Evolutionary conservation across 2,329 filamentous ascomycete species (phyloP).

Genomic region (Thielaviopsis cerberus): DNA sequence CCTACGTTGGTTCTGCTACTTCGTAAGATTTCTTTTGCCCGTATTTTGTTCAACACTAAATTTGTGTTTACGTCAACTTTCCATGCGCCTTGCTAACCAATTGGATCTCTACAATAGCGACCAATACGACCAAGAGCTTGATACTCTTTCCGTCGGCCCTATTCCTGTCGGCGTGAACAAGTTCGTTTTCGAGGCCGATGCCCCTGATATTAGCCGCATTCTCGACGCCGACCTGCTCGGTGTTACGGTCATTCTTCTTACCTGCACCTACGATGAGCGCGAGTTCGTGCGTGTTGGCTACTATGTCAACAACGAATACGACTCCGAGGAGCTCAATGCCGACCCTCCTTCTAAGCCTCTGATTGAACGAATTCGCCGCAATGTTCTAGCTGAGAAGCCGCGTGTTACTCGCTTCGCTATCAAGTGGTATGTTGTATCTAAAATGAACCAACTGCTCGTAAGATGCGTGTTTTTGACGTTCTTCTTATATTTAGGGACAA

Average conservation of each 20-base stretch:
- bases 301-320: slow-evolving; percentile 99
- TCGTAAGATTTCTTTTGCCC: slow-evolving; percentile 51
- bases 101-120: slow-evolving; percentile 36
- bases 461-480: neutral
- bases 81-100: slow-evolving; percentile 9
- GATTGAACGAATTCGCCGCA: slow-evolving; percentile 79
- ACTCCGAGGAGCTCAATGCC: slow-evolving; percentile 69
- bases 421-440: slow-evolving; percentile 56
- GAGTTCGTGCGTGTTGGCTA: slow-evolving; percentile 97
- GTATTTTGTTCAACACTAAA: slow-evolving; percentile 4
- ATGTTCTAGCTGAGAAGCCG: slow-evolving; percentile 90
- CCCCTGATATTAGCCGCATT: slow-evolving; percentile 77
- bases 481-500: slow-evolving; percentile 50
- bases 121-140: slow-evolving; percentile 95
- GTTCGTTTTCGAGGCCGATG: slow-evolving; percentile 90
- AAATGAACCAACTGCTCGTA: no score
- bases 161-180: slow-evolving; percentile 97
- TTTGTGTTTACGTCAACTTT: slow-evolving; percentile 13
- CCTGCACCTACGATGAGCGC: slow-evolving; percentile 85
- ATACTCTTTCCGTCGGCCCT: slow-evolving; percentile 89
- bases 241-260: slow-evolving; percentile 90
- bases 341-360: slow-evolving; percentile 85
- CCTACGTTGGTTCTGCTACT: slow-evolving; percentile 93
- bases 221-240: slow-evolving; percentile 89
- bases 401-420: slow-evolving; percentile 94